Base-by-base conservation (phyloP, 2,329 filamentous ascomycete species). In the Didymella glomerata region DNA sequence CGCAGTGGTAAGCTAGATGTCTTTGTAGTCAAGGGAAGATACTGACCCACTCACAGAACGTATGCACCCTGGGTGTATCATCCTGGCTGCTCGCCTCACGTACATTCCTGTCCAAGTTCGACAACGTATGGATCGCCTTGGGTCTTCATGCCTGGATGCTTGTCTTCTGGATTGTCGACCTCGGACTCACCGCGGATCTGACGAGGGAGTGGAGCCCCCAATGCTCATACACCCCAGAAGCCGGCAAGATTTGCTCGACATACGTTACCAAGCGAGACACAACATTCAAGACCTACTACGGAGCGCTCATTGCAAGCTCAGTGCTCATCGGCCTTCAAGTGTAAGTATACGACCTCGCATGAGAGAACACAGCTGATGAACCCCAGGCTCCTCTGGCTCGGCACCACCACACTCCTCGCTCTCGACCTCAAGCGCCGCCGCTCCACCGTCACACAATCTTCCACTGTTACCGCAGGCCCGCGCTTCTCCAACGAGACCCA, bases 41-140 rank as follows among this genome's bases (percentile, higher is more conserved):
- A 38, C 50, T 61, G 38, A 64, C 24, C 24, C 16, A 48, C 22
- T 34, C 14, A 82, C 36, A 69, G 67, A 80, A 68, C 74, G 57
- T 84, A 40, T 76, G 77, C 28, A 83, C 82, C 5, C 47, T 86
- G 16, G 74, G 82, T 78, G 34, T 77, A 22, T 54, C 53, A 2
- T 76, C 52, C 20, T 57, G 49, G 52, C 40, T 61, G 47, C 48
- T 57, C 30, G 54, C 36, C 10, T 45, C 58, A 16, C 49, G 40
- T 20, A 55, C 48, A 6, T 38, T 59, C 14, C 20, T 54, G 6
- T 11, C 47, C n/a, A 70, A 70, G 2, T 65, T 77, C 20, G 85
- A 82, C 72, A 86, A 86, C 71, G 83, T 83, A 72, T 85, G 83
- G 80, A 81, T 82, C 25, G 76, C 83, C 8, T 71, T 86, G 3